Percentiles rank a stretch among this genome's conserved stretches.
Evolutionary conservation across 2,329 filamentous ascomycete genomes (phyloP).

Genomic region (Diaporthe australafricana): DNA sequence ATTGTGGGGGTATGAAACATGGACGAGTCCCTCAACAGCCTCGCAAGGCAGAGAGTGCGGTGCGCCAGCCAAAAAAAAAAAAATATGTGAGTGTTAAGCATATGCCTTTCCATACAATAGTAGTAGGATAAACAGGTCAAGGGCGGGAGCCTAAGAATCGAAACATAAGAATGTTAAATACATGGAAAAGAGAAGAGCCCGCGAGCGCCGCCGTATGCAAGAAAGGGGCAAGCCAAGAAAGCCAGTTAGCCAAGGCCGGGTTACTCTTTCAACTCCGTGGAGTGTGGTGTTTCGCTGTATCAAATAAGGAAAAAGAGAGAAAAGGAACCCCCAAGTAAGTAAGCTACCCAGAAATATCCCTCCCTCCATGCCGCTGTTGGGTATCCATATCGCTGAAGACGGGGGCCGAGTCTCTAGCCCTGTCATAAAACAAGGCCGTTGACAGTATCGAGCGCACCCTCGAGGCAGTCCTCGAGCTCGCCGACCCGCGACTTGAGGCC

Average conservation of each 20-base stretch:
- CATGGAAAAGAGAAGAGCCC: neutral
- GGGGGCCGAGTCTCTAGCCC: neutral
- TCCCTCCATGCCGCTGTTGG: conserved; percentile 25
- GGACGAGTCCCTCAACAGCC: conserved; percentile 13
- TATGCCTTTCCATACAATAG: conserved; percentile 24
- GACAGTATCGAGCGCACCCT: conserved; percentile 70
- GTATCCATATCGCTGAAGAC: neutral
- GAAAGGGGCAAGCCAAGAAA: neutral
- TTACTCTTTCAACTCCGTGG: conserved; percentile 14
- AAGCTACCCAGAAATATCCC: conserved; percentile 19
- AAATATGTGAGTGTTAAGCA: neutral
- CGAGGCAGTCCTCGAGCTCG: conserved; percentile 69
- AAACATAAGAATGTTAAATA: conserved; percentile 15
- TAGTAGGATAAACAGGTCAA: conserved; percentile 12
- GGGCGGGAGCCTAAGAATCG: neutral
- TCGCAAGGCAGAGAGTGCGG: neutral
- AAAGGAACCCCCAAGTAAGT: conserved; percentile 24
- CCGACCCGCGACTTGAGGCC: conserved; percentile 69
- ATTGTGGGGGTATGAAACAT: conserved; percentile 30
- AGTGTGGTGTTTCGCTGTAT: conserved; percentile 1
- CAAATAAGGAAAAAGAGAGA: conserved; percentile 30
- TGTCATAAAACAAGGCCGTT: conserved; percentile 62
- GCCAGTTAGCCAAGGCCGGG: conserved; percentile 8
- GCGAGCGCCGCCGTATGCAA: conserved; percentile 28
- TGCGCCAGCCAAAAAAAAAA: conserved; percentile 2